phyloP scores from a whole-genome alignment of 2,329 filamentous ascomycete genomes.

The Pestalotiopsis sp. region DNA sequence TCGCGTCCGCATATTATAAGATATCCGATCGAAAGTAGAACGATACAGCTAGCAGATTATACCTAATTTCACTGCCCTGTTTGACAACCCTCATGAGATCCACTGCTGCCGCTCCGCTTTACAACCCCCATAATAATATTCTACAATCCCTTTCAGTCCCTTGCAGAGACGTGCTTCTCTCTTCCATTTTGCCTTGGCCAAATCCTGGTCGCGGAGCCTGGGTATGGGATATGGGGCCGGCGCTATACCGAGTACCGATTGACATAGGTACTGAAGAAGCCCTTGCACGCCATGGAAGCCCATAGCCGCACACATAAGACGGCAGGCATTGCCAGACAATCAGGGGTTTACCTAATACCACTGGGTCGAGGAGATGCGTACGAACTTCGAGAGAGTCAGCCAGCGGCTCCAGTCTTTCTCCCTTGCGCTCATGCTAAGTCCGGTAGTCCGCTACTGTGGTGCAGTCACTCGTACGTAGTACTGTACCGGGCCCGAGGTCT shows the following conservation, averaged over 20 bases:
- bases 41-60: not conserved
- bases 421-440: not conserved
- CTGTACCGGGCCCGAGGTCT: no score
- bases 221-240: not conserved
- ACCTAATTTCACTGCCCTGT: conserved; percentile 5
- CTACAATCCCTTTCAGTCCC: not conserved
- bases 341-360: not conserved
- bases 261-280: not conserved
- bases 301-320: no score
- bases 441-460: not conserved
- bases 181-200: not conserved
- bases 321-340: not conserved
- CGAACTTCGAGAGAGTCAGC: not conserved
- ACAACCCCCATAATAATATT: not conserved
- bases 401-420: not conserved
- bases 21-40: conserved; percentile 3
- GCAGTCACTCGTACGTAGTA: not conserved
- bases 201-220: not conserved
- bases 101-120: not conserved
- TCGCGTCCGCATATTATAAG: not conserved
- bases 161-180: not conserved
- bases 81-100: not conserved
- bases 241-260: not conserved
- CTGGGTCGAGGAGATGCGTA: not conserved
- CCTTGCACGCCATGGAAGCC: not conserved